These are phyloP conservation scores for Hypoxylon fuscum DNA, from an alignment of 495 filamentous ascomycete species.

Conservation along the genomic window DNA sequence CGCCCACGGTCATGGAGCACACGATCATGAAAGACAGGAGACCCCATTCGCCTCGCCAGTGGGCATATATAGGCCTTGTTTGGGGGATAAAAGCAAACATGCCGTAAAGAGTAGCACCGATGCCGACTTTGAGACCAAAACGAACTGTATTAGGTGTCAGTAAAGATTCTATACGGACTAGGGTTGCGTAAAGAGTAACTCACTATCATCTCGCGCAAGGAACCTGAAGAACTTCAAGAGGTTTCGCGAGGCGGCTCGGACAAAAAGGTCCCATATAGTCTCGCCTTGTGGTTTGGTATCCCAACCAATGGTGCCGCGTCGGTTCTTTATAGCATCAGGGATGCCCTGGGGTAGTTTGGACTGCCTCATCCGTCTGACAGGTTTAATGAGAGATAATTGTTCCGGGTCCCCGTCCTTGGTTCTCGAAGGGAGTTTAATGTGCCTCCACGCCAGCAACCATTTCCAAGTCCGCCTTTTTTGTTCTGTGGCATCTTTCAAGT, in stretches of 20 bases:
- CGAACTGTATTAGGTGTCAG: slow-evolving; percentile 53
- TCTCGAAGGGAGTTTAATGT: slow-evolving; percentile 38
- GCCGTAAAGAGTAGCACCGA: slow-evolving; percentile 86
- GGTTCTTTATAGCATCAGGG: slow-evolving; percentile 53
- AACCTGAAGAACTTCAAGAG: slow-evolving; percentile 51
- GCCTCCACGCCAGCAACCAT: slow-evolving; percentile 86
- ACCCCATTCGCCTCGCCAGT: slow-evolving; percentile 97
- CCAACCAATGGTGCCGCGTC: slow-evolving; percentile 55
- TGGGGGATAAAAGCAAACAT: slow-evolving; percentile 82
- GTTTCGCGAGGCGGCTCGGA: slow-evolving; percentile 49
- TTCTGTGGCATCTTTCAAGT: slow-evolving; percentile 74
- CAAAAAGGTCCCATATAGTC: slow-evolving; percentile 40
- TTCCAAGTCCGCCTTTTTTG: slow-evolving; percentile 75
- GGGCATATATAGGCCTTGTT: slow-evolving; percentile 80
- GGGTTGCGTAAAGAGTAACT: slow-evolving; percentile 26
- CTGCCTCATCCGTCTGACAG: slow-evolving; percentile 50
- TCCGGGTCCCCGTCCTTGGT: slow-evolving; percentile 60
- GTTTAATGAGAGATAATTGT: slow-evolving; percentile 50
- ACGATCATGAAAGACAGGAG: slow-evolving; percentile 97
- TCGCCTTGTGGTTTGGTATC: slow-evolving; percentile 47
- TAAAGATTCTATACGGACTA: slow-evolving; percentile 6
- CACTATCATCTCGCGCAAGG: slow-evolving; percentile 61
- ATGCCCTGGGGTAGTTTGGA: slow-evolving; percentile 58
- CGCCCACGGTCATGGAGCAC: slow-evolving; percentile 95
- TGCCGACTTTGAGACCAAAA: slow-evolving; percentile 92